Percentiles rank a stretch among this genome's conserved stretches.
Evolutionary conservation across 176 grass and related monocot species (phyloP).

Genomic region (Juncus inflexus): DNA sequence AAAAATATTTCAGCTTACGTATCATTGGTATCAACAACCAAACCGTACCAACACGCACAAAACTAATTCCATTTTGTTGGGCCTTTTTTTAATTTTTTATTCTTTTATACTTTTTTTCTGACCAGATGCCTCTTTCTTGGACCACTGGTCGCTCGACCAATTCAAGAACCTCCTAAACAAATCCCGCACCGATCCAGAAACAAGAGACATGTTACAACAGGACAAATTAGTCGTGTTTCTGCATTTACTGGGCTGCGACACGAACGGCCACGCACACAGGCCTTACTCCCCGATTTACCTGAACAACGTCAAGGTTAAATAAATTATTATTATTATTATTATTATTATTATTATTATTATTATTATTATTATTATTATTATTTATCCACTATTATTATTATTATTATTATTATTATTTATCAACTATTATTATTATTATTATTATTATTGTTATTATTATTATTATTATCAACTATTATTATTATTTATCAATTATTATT

Average conservation of each 20-base stretch:
- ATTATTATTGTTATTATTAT: too few relatives aligned
- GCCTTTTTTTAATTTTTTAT: background rate
- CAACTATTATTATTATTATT: too few relatives aligned
- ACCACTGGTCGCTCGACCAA: slow-evolving; percentile 97
- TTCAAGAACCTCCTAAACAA: slow-evolving; percentile 83
- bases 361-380: too few relatives aligned
- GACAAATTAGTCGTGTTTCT: slow-evolving; percentile 94
- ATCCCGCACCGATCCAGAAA: slow-evolving; percentile 59
- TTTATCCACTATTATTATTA: too few relatives aligned
- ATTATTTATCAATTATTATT: too few relatives aligned
- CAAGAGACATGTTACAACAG: slow-evolving; percentile 62
- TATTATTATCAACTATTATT: too few relatives aligned
- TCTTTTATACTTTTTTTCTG: slow-evolving; percentile 3
- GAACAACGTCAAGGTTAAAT: slow-evolving; percentile 54
- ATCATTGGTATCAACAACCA: too few relatives aligned
- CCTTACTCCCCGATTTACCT: slow-evolving; percentile 94
- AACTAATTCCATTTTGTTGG: background rate
- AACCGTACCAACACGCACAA: too few relatives aligned
- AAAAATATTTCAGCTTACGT: too few relatives aligned
- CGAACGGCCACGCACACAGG: slow-evolving; percentile 84
- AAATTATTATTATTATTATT: too few relatives aligned
- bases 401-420: too few relatives aligned
- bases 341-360: too few relatives aligned
- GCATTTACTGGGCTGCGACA: slow-evolving; percentile 91
- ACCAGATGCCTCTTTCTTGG: slow-evolving; percentile 97